These are phyloP conservation scores for Septoria petroselini DNA, from an alignment of 2,329 filamentous ascomycete genomes.

Conservation along the genomic window DNA sequence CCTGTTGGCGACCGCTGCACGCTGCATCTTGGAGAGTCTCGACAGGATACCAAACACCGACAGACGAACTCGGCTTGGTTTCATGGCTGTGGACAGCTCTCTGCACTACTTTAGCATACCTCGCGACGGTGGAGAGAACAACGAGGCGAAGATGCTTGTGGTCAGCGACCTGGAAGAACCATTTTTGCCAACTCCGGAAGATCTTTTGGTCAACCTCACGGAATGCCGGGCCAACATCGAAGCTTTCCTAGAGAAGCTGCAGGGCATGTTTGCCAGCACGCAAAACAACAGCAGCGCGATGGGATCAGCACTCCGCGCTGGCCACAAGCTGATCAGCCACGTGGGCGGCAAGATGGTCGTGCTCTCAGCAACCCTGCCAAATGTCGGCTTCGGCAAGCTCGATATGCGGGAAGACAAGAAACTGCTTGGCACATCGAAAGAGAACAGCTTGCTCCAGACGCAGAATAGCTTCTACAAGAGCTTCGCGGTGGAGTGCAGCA, in stretches of 20 bases:
- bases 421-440: constrained; percentile 87
- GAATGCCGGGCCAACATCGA: constrained; percentile 91
- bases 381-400: constrained; percentile 82
- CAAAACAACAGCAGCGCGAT: constrained; percentile 88
- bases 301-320: constrained; percentile 87
- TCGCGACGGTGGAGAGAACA: constrained; percentile 78
- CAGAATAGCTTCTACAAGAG: constrained; percentile 98
- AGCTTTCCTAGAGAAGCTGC: constrained; percentile 82
- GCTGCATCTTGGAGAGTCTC: constrained; percentile 90
- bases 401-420: constrained; percentile 97
- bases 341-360: constrained; percentile 95
- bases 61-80: constrained; percentile 84
- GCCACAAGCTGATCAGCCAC: constrained; percentile 91
- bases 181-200: constrained; percentile 88
- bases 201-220: constrained; percentile 82
- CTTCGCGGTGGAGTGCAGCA: constrained; percentile 97
- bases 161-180: constrained; percentile 95
- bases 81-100: constrained; percentile 91
- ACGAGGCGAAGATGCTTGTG: constrained; percentile 86
- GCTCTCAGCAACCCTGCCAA: constrained; percentile 83
- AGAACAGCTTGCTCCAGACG: constrained; percentile 81
- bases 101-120: constrained; percentile 96
- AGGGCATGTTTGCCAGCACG: constrained; percentile 95
- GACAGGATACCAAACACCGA: constrained; percentile 98
- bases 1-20: constrained; percentile 83